Percentiles rank a stretch among this genome's conserved stretches.
These are phyloP conservation scores for Phaeomoniella chlamydospora DNA, from an alignment of 2,329 filamentous ascomycete genomes.

Conservation along the genomic window DNA sequence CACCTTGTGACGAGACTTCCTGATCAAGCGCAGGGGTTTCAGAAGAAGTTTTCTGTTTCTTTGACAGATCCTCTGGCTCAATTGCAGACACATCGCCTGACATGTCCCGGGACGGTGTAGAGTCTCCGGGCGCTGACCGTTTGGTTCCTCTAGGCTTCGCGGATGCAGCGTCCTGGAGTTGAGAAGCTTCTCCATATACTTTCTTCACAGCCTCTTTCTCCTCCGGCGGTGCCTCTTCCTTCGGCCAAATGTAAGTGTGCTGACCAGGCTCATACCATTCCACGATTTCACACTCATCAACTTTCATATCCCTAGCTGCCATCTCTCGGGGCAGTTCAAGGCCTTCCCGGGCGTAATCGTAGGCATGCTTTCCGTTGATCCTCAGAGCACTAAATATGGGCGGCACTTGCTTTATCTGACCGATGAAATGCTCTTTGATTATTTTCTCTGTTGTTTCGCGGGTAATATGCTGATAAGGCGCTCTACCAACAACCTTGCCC, in stretches of 20 bases:
- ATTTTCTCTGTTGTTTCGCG: constrained; percentile 63
- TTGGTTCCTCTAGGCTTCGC: constrained; percentile 1
- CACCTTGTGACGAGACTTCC: constrained; percentile 20
- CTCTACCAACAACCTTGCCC: constrained; percentile 66
- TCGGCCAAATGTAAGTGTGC: constrained; percentile 67
- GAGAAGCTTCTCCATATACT: constrained; percentile 18
- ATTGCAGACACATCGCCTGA: constrained; percentile 4
- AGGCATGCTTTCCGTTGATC: constrained; percentile 84
- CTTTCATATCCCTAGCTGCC: constrained; percentile 62
- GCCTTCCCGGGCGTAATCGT: constrained; percentile 89
- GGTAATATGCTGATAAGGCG: constrained; percentile 63
- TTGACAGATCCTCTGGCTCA: constrained; percentile 6
- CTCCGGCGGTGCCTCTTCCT: constrained; percentile 58
- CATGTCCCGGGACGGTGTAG: constrained; percentile 1
- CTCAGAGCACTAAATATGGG: constrained; percentile 87
- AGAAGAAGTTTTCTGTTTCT: constrained; percentile 17
- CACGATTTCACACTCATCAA: constrained; percentile 61
- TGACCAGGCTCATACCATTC: constrained; percentile 74
- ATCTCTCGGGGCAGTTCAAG: constrained; percentile 77
- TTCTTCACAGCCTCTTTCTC: constrained; percentile 67
- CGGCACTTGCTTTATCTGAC: constrained; percentile 76
- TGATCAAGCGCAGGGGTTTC: constrained; percentile 12
- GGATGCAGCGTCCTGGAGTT: neutral
- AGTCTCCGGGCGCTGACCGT: constrained; percentile 6
- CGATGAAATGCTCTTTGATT: constrained; percentile 53